Percentiles rank a stretch among this genome's conserved stretches.
Conservation (phyloP, 441 rosid genomes). For the Populus hybrid region DNA sequence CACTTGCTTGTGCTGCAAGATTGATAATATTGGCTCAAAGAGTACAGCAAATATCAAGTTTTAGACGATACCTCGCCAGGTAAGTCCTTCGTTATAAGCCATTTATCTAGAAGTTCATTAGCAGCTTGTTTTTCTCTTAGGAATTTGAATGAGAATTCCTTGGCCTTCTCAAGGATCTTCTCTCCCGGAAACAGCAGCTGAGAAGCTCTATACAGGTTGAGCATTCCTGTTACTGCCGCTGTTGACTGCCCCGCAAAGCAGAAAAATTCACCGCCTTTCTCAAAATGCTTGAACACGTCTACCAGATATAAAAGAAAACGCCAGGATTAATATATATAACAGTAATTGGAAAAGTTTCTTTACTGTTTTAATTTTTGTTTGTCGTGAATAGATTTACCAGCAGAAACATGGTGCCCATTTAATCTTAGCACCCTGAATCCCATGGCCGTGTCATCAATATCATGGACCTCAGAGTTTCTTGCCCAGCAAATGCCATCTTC, state of each 20-base stretch:
- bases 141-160: constrained; percentile 43
- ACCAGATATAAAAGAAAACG: not conserved
- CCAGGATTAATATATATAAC: not conserved
- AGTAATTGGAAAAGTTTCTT: not conserved
- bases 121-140: constrained; percentile 50
- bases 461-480: constrained; percentile 66
- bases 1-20: too few species aligned
- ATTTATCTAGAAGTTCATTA: constrained; percentile 67
- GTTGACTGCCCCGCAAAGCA: constrained; percentile 80
- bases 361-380: not conserved
- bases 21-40: too few species aligned
- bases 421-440: constrained; percentile 73
- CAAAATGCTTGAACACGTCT: constrained; percentile 77
- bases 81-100: constrained; percentile 90
- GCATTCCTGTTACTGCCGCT: constrained; percentile 87
- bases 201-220: constrained; percentile 79
- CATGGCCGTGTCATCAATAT: constrained; percentile 94
- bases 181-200: constrained; percentile 70
- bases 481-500: constrained; percentile 81
- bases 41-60: too few species aligned
- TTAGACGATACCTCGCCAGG: constrained; percentile 69
- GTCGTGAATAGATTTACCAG: constrained; percentile 38
- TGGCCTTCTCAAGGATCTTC: constrained; percentile 57
- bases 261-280: constrained; percentile 65
- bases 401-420: constrained; percentile 69